Conservation (phyloP, 148 eudicot genomes). For the Silene conica region DNA sequence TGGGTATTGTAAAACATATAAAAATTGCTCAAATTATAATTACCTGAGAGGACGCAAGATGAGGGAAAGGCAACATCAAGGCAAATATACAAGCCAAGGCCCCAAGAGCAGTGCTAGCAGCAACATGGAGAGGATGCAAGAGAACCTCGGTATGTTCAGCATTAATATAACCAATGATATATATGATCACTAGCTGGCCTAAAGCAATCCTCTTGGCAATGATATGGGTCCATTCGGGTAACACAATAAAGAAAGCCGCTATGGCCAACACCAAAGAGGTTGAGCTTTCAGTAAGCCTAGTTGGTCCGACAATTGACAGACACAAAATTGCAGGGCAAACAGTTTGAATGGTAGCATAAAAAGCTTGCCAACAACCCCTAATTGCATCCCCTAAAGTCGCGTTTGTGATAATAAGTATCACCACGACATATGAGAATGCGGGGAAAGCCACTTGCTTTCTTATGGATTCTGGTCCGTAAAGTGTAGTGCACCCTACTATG, state of each 20-base stretch:
- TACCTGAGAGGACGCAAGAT: slow-evolving; percentile 57
- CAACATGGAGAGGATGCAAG: slow-evolving; percentile 77
- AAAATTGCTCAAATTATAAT: background rate
- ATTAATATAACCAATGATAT: slow-evolving; percentile 50
- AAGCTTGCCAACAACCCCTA: slow-evolving; percentile 55
- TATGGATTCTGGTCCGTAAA: slow-evolving; percentile 43
- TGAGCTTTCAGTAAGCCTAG: slow-evolving; percentile 33
- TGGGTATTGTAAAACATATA: background rate
- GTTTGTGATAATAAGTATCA: slow-evolving; percentile 48
- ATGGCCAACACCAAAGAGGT: slow-evolving; percentile 43
- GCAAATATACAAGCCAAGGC: slow-evolving; percentile 62
- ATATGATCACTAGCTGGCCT: slow-evolving; percentile 61
- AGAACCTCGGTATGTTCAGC: slow-evolving; percentile 34
- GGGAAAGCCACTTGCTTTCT: slow-evolving; percentile 39
- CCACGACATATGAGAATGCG: slow-evolving; percentile 63
- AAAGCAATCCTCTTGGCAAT: slow-evolving; percentile 62
- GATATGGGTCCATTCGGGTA: slow-evolving; percentile 51
- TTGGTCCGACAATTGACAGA: slow-evolving; percentile 56
- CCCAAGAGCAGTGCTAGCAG: slow-evolving; percentile 66
- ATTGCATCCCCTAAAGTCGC: slow-evolving; percentile 65
- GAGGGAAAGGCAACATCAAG: slow-evolving; percentile 59
- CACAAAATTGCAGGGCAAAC: slow-evolving; percentile 54
- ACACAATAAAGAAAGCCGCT: slow-evolving; percentile 44
- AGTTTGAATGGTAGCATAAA: slow-evolving; percentile 40
- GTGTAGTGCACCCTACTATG: slow-evolving; percentile 46